Evolutionary conservation across 768 basidiomycete species (phyloP), one percentile per base, ranked within the genome.

Genomic region (Russula earlei): DNA sequence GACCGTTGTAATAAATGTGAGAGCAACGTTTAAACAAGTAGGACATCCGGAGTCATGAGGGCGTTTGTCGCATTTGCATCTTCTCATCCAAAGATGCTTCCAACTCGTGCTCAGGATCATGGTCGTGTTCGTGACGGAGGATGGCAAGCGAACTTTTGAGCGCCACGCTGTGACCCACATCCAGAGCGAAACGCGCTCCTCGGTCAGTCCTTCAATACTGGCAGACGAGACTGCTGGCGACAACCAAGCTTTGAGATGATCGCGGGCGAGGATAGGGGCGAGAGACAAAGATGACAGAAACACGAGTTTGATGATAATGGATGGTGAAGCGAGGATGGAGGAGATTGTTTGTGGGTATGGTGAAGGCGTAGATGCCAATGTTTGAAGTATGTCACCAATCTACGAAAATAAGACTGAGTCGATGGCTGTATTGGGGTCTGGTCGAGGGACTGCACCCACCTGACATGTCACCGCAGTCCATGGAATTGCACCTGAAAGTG

Each of bases 401-500:
- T 91, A 29, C 14, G 68, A 65, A 48, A 60, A 49, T 33, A 36
- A 55, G 19, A 19, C 24, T 12, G 10, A 8, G 42, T 51, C 10
- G 58, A 45, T 19, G 17, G 24, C 22, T 19, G 11, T 27, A 36
- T 44, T 41, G 31, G 42, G 37, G 15, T 11, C 29, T 11, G 14
- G 20, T 52, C n/a, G 3, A n/a, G 19, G 5, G 20, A n/a, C 11
- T 14, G 40, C 24, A 69, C 77, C 60, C 62, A 86, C 86, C 76
- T 90, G 87, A 67, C 90, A 91, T 61, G 91, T 92, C 54, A 93
- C 91, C 27, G 90, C 88, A 49, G 91, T 92, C 90, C 90, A 92
- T 0, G 90, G 90, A 43, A 92, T 68, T 52, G 81, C 79, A 2
- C 90, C 90, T 89, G 72, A 92, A 91, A 6, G 84, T 77, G 36